Conservation (phyloP, 495 filamentous ascomycete genomes). For the Penicillium paradoxum region DNA sequence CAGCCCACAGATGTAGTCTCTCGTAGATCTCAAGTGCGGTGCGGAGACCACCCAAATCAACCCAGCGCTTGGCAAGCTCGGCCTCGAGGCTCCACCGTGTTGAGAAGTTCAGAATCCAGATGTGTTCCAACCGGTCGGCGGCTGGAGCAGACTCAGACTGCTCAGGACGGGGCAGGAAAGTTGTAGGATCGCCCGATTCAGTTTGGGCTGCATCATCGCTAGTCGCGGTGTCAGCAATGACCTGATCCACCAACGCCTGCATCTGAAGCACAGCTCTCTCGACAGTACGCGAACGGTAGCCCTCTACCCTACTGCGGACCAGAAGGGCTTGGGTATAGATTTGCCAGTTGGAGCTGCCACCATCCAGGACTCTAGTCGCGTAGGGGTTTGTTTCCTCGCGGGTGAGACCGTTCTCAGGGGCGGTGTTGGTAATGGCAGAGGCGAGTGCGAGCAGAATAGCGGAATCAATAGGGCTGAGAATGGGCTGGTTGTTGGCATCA, state of each 20-base stretch:
- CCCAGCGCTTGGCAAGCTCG: constrained; percentile 88
- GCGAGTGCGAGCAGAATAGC: constrained; percentile 81
- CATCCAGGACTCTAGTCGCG: constrained; percentile 79
- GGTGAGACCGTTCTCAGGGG: constrained; percentile 77
- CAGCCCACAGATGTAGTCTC: constrained; percentile 89
- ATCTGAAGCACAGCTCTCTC: constrained; percentile 90
- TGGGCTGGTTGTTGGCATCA: constrained; percentile 74
- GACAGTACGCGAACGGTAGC: constrained; percentile 74
- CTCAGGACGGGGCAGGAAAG: constrained; percentile 79
- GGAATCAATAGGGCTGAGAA: constrained; percentile 74
- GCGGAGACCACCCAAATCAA: constrained; percentile 74
- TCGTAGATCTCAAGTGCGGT: constrained; percentile 96
- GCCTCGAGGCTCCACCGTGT: constrained; percentile 91
- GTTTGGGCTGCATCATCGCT: constrained; percentile 27
- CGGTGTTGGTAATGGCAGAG: constrained; percentile 80
- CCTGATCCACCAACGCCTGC: constrained; percentile 93
- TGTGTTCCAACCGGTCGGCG: constrained; percentile 69
- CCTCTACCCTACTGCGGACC: constrained; percentile 82
- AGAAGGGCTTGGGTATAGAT: constrained; percentile 91
- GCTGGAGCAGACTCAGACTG: constrained; percentile 71
- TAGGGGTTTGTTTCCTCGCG: constrained; percentile 90
- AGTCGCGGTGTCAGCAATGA: constrained; percentile 78
- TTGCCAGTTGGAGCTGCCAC: constrained; percentile 95
- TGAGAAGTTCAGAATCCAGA: constrained; percentile 76
- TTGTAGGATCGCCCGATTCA: constrained; percentile 43